Evolutionary conservation across 2,329 filamentous ascomycete species (phyloP), one percentile per base, ranked within the genome.

Genomic region (Fusarium concolor): DNA sequence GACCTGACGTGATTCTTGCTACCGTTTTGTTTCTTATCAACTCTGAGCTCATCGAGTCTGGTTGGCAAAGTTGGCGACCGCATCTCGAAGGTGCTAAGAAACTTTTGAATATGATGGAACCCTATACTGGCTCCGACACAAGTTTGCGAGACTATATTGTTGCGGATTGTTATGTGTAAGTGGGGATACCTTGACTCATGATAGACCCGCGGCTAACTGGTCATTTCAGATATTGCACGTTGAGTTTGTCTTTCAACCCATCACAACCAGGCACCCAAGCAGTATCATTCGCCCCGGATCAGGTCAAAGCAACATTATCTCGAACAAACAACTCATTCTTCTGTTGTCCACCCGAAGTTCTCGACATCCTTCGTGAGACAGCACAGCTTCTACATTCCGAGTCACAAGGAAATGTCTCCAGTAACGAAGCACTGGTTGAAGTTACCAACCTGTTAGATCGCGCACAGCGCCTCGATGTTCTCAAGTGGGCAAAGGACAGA

Each of bases 21-120:
- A 80, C 83, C 3, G 80, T 82, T 6, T 74, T 84, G 10, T 84
- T 85, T 72, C 81, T 85, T 60, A 76, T 85, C 73, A 83, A 84
- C 58, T 76, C 84, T 17, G 81, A 85, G 68, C 76, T 85, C 28
- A 81, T 85, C 39, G 82, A 84, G 70, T 83, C 81, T 6, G 82
- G 82, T 4, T 81, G 78, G 70, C 78, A 82, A 46, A 78, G 79
- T 6, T 84, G 82, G 82, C 78, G 78, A 47, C 78, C 79, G 7
- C 83, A 85, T 64, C 75, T 85, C 9, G 78, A 83, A 45, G 83
- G 81, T 3, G 82, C 82, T 12, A 78, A 78, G 14, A 75, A 75
- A 18, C 79, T 85, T 33, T 79, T 84, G 73, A 75, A 77, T 20
- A 71, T 79, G 10, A 72, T 84, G 20, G 75, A 78, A 39, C 76